phyloP scores from a whole-genome alignment of 2,329 filamentous ascomycete species.

The Nemania sp. region DNA sequence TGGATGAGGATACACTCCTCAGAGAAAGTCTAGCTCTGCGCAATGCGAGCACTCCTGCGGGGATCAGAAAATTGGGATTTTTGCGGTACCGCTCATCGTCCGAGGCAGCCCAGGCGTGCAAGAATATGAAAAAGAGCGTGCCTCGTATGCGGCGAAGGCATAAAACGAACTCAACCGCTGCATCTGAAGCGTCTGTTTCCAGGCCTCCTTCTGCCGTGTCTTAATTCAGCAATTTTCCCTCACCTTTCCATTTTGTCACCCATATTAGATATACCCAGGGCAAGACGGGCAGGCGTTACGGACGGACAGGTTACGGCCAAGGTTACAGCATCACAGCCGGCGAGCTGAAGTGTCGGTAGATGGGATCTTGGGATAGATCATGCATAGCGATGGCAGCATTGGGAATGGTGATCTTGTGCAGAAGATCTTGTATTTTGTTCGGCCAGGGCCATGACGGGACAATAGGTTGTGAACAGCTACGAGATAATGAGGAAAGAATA shows the following conservation, averaged over 20 bases:
- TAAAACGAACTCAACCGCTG: constrained; percentile 16
- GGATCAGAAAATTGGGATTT: constrained; percentile 34
- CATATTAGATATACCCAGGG: constrained; percentile 37
- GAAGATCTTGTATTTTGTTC: constrained; percentile 19
- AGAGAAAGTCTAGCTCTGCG: constrained; percentile 29
- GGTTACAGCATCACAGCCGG: constrained; percentile 30
- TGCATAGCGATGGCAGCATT: constrained; percentile 31
- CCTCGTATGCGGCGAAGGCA: constrained; percentile 38
- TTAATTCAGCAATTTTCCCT: constrained; percentile 12
- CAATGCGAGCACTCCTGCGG: constrained; percentile 31
- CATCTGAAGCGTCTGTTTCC: constrained; percentile 15
- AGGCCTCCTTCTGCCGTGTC: constrained; percentile 11
- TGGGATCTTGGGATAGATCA: constrained; percentile 17
- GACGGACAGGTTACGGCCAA: constrained; percentile 14
- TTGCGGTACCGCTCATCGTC: constrained; percentile 37
- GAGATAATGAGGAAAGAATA: constrained; percentile 20
- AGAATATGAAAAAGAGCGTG: constrained; percentile 37
- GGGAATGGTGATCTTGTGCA: constrained; percentile 22
- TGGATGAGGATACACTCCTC: constrained; percentile 27
- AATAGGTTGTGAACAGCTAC: constrained; percentile 10
- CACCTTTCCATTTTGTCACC: constrained; percentile 14
- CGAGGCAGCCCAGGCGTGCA: constrained; percentile 36
- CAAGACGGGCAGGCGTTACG: constrained; percentile 27
- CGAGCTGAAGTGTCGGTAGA: constrained; percentile 21
- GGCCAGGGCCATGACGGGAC: constrained; percentile 6